These are phyloP conservation scores for Carpinus viminea DNA, from an alignment of 306 rosid species.

Conservation along the genomic window DNA sequence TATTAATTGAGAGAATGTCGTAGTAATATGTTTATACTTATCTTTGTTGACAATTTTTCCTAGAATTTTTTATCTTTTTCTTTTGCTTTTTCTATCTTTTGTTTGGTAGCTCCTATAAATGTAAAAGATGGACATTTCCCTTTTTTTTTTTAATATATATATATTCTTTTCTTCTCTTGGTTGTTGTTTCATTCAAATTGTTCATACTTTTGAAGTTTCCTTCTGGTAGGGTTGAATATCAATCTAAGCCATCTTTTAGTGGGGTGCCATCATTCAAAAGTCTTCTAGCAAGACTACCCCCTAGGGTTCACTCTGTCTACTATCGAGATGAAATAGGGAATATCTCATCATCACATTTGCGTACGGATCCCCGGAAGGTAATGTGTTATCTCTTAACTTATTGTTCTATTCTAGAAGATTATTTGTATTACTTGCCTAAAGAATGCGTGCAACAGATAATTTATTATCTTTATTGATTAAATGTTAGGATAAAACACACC, in stretches of 20 bases:
- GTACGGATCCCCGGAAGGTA: conserved; percentile 71
- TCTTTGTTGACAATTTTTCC: background rate
- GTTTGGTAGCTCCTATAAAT: background rate
- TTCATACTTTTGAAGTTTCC: conserved; percentile 20
- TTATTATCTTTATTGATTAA: background rate
- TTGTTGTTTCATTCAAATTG: background rate
- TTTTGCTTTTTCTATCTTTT: background rate
- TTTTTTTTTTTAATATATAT: background rate
- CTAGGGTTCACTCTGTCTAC: conserved; percentile 91
- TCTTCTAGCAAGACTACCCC: conserved; percentile 85
- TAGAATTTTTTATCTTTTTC: background rate
- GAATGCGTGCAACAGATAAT: background rate
- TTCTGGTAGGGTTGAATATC: conserved; percentile 89
- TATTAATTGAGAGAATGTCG: background rate
- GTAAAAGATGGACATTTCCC: background rate
- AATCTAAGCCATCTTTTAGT: conserved; percentile 54
- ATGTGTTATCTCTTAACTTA: conserved; percentile 6
- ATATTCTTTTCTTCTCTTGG: conserved; percentile 23
- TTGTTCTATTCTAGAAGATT: background rate
- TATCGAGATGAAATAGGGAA: conserved; percentile 92
- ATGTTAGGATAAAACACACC: background rate
- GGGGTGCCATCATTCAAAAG: conserved; percentile 78
- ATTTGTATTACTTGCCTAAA: background rate
- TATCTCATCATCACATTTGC: conserved; percentile 89
- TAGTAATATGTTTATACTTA: background rate